Evolutionary conservation across 176 grass and related monocot genomes (phyloP).

Genomic region (Miscanthus lutarioriparius): DNA sequence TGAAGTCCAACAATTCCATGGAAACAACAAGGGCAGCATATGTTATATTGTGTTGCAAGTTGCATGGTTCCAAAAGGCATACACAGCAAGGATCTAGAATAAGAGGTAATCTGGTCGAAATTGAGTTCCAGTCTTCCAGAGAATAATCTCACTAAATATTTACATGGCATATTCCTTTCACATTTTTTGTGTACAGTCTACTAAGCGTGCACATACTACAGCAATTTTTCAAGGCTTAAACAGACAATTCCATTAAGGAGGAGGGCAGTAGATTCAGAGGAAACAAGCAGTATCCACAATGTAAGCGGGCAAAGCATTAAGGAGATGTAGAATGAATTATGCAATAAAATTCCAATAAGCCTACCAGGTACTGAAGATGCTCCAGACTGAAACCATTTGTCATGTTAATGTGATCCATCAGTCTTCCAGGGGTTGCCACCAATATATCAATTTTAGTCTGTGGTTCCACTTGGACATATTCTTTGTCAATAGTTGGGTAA

Average conservation of each 20-base stretch:
- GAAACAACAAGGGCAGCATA: not conserved
- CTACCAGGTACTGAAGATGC: conserved; percentile 94
- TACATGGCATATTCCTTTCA: not conserved
- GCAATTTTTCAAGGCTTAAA: conserved; percentile 8
- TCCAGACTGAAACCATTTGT: conserved; percentile 94
- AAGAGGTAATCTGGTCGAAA: not conserved
- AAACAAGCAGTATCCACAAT: not conserved
- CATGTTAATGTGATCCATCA: conserved; percentile 97
- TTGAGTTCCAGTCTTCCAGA: not conserved
- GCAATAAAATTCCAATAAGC: conserved; percentile 1
- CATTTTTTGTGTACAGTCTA: not conserved
- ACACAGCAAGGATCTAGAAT: not conserved
- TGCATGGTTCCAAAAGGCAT: not conserved
- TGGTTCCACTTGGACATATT: conserved; percentile 72
- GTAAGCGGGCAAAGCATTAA: not conserved
- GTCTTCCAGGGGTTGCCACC: conserved; percentile 90
- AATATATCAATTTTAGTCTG: conserved; percentile 89
- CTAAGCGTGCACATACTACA: not conserved
- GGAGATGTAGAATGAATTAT: not conserved
- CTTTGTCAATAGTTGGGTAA: conserved; percentile 62
- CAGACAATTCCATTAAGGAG: not conserved
- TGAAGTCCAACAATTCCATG: not conserved
- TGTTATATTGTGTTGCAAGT: not conserved
- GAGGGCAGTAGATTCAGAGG: not conserved
- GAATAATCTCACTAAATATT: not conserved